Conservation (phyloP, 306 rosid species). For the Glycine soja region DNA sequence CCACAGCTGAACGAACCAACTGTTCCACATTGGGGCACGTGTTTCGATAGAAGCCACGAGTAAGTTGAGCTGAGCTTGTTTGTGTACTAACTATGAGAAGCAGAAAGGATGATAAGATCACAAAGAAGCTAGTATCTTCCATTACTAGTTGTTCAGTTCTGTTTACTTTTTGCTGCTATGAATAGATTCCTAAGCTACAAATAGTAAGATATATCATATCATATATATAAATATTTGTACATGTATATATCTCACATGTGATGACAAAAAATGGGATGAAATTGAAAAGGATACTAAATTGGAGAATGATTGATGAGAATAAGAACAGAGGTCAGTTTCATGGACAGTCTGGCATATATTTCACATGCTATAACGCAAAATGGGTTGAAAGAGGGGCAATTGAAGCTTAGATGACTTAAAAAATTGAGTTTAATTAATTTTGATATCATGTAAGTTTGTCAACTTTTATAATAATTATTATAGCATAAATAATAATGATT, state of each 20-base stretch:
- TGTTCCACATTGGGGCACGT: conserved; percentile 72
- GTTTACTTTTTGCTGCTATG: neutral
- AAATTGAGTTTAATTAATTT: neutral
- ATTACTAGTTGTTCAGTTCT: conserved; percentile 18
- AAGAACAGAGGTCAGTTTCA: conserved; percentile 32
- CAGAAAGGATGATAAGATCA: conserved; percentile 27
- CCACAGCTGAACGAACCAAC: conserved; percentile 67
- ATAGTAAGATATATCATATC: neutral
- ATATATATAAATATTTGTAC: neutral
- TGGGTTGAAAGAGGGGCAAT: conserved; percentile 22
- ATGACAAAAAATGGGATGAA: conserved; percentile 11
- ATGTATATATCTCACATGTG: neutral
- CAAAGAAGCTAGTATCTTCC: neutral
- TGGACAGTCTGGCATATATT: conserved; percentile 50
- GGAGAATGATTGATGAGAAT: conserved; percentile 22
- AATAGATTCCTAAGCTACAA: neutral
- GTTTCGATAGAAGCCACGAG: conserved; percentile 47
- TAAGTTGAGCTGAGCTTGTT: conserved; percentile 55
- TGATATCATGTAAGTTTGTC: neutral
- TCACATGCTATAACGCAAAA: neutral
- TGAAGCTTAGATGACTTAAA: neutral
- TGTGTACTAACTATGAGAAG: conserved; percentile 15
- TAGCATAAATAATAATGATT: too few species aligned
- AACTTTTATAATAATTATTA: neutral
- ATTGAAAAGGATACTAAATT: neutral